Percentiles rank a stretch among this genome's conserved stretches.
These are phyloP conservation scores for Magnolia sinica DNA, from an alignment of 164 flowering plant species.

Conservation along the genomic window DNA sequence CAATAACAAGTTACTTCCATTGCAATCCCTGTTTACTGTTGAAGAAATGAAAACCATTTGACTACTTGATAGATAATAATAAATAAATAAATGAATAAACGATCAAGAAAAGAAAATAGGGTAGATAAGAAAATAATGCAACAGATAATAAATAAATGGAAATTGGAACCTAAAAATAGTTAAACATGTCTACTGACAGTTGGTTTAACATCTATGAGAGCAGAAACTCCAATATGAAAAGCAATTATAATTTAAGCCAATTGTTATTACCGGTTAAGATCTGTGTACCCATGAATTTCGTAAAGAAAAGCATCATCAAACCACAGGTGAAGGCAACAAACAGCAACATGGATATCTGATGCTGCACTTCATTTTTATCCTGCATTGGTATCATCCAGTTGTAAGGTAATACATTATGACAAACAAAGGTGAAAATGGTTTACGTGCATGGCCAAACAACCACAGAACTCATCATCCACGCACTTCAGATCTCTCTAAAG, in stretches of 20 bases:
- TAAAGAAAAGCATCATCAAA: constrained; percentile 65
- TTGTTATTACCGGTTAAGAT: constrained; percentile 61
- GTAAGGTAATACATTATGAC: constrained; percentile 4
- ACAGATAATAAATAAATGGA: too few relatives aligned
- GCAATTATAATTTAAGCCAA: neutral
- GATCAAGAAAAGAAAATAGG: neutral
- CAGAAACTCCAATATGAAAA: neutral
- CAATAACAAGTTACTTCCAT: constrained; percentile 4
- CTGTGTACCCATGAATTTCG: constrained; percentile 61
- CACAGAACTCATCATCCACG: neutral
- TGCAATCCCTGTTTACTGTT: neutral
- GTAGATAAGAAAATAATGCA: too few relatives aligned
- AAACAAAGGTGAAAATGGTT: neutral
- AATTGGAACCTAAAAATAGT: too few relatives aligned
- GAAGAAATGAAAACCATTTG: neutral
- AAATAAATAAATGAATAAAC: neutral
- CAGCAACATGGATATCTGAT: constrained; percentile 80
- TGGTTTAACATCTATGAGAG: neutral
- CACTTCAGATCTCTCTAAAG: neutral
- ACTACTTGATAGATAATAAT: neutral
- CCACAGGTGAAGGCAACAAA: constrained; percentile 81
- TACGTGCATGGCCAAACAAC: neutral
- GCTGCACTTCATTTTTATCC: constrained; percentile 81
- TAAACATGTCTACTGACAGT: neutral
- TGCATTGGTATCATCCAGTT: constrained; percentile 28